These are phyloP conservation scores for Aspergillus unguis DNA, from an alignment of 2,329 filamentous ascomycete genomes.

Conservation along the genomic window DNA sequence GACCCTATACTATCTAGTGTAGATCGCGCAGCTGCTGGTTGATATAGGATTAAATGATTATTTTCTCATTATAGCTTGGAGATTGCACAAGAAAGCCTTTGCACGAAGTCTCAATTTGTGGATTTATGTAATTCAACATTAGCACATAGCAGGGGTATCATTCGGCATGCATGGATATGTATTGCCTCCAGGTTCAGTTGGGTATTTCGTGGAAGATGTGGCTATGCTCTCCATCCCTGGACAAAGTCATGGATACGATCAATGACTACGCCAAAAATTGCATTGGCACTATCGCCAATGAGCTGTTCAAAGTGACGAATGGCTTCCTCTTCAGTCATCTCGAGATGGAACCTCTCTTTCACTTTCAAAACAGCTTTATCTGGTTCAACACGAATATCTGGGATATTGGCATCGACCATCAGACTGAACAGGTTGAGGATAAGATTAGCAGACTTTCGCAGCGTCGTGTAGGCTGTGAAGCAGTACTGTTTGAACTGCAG, in stretches of 20 bases:
- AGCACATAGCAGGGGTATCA: conserved; percentile 6
- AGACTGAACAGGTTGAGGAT: conserved; percentile 93
- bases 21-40: not conserved
- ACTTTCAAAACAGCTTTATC: conserved; percentile 95
- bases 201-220: not conserved
- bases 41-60: too few relatives aligned
- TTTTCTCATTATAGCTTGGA: too few relatives aligned
- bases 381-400: conserved; percentile 86
- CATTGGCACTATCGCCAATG: conserved; percentile 86
- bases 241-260: conserved; percentile 92
- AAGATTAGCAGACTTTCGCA: conserved; percentile 84
- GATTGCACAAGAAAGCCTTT: too few relatives aligned
- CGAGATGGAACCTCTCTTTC: conserved; percentile 87
- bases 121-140: conserved; percentile 6
- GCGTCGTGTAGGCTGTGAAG: conserved; percentile 87
- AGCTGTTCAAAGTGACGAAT: conserved; percentile 81
- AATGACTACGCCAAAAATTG: conserved; percentile 88
- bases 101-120: not conserved
- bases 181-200: not conserved
- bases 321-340: conserved; percentile 88
- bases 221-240: conserved; percentile 73
- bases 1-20: not conserved
- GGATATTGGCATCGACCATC: conserved; percentile 97
- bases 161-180: not conserved
- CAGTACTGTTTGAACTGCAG: conserved; percentile 90